phyloP scores from a whole-genome alignment of 179 eudicot genomes.

The Pouteria campechiana region DNA sequence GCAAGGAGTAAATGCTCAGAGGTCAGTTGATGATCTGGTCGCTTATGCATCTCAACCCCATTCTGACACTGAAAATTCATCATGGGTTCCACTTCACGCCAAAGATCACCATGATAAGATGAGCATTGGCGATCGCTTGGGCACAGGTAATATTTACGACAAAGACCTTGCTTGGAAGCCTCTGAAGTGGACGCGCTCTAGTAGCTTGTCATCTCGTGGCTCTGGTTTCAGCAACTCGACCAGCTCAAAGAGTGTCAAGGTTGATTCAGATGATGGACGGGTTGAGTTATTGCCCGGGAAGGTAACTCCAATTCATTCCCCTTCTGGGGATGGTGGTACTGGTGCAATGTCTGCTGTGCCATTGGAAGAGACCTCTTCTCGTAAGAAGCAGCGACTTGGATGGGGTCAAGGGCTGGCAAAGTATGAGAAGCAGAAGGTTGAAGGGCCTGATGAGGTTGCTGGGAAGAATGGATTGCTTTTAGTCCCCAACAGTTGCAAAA shows the following conservation, averaged over 20 bases:
- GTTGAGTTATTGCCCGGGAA: constrained; percentile 29
- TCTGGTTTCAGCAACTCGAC: constrained; percentile 66
- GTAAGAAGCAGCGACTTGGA: constrained; percentile 87
- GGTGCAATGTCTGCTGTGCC: constrained; percentile 25
- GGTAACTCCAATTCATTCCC: constrained; percentile 37
- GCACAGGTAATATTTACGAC: constrained; percentile 27
- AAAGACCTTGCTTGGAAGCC: constrained; percentile 77
- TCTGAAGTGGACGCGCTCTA: constrained; percentile 74
- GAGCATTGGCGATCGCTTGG: constrained; percentile 24
- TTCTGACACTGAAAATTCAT: constrained; percentile 25
- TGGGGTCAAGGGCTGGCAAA: constrained; percentile 98
- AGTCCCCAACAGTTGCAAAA: constrained; percentile 23
- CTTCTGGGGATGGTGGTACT: constrained; percentile 46
- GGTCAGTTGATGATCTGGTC: constrained; percentile 23
- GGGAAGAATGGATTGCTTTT: constrained; percentile 20
- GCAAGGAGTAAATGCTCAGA: constrained; percentile 34
- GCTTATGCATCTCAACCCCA: constrained; percentile 34
- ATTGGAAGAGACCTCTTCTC: constrained; percentile 45
- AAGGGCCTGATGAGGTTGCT: constrained; percentile 51
- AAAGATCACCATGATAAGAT: constrained; percentile 49
- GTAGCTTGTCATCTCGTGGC: constrained; percentile 63
- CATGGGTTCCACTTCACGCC: constrained; percentile 22
- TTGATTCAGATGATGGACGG: constrained; percentile 34
- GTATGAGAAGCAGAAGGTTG: constrained; percentile 89
- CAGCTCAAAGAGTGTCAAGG: constrained; percentile 55